Percentiles rank a stretch among this genome's conserved stretches.
phyloP scores from a whole-genome alignment of 75 land plant genomes.

The Cupressus sempervirens region DNA sequence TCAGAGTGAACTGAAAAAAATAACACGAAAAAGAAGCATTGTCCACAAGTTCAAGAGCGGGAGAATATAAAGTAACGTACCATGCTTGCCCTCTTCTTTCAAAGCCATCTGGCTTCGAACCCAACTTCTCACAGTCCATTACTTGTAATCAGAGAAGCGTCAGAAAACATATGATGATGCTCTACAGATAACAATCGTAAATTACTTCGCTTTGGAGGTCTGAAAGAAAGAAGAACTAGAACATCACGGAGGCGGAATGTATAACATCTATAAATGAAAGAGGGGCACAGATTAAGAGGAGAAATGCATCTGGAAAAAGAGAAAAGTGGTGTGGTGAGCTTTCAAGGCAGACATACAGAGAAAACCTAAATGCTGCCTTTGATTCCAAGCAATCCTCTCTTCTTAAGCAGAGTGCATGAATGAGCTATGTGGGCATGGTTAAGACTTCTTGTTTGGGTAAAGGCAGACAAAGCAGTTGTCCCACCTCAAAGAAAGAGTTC shows the following conservation, averaged over 20 bases:
- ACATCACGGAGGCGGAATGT: neutral
- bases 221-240: neutral
- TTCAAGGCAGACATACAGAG: neutral
- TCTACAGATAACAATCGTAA: neutral
- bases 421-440: slow-evolving; percentile 2
- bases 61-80: slow-evolving; percentile 10
- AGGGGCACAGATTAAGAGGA: slow-evolving; percentile 2
- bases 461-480: neutral
- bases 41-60: neutral
- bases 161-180: neutral
- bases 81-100: slow-evolving; percentile 50
- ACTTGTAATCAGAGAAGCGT: neutral
- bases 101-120: slow-evolving; percentile 38
- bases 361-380: neutral
- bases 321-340: neutral
- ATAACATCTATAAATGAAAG: neutral
- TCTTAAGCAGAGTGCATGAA: neutral
- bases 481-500: slow-evolving; percentile 1
- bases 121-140: slow-evolving; percentile 39
- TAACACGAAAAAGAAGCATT: neutral
- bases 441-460: neutral
- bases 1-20: neutral
- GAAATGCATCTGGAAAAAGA: neutral
- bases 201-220: neutral
- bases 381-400: neutral